Conservation (phyloP, 140 eudicot genomes). For the Ambrosia hybrid region DNA sequence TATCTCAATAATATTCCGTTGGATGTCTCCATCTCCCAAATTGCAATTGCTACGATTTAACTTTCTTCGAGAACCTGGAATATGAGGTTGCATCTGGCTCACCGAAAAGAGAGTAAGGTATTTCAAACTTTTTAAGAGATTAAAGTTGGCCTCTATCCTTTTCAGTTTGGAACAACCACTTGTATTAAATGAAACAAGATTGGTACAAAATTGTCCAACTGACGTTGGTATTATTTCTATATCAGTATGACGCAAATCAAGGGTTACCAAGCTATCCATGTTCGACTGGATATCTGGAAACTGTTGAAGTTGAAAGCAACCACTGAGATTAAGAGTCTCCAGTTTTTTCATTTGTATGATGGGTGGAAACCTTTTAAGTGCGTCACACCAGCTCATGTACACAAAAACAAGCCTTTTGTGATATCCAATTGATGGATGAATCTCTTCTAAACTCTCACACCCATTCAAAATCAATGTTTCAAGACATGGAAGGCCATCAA, state of each 20-base stretch:
- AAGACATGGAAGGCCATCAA: too few relatives aligned
- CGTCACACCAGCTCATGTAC: not conserved
- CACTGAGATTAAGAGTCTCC: not conserved
- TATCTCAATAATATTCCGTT: not conserved
- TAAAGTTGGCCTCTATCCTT: conserved; percentile 3
- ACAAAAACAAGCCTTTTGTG: not conserved
- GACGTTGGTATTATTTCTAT: not conserved
- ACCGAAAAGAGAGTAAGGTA: not conserved
- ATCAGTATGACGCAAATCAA: not conserved
- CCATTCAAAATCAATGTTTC: too few relatives aligned
- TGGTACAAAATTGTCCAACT: conserved; percentile 7
- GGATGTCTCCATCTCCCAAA: conserved; percentile 25
- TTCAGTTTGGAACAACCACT: not conserved
- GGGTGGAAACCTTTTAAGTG: conserved; percentile 4
- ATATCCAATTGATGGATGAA: too few relatives aligned
- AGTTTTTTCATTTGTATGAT: not conserved
- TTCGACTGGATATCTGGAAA: not conserved
- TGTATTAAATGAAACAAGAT: not conserved
- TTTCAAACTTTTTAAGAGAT: conserved; percentile 3
- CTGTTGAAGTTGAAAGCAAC: not conserved
- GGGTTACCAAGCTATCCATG: conserved; percentile 11
- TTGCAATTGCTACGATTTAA: not conserved
- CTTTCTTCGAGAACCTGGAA: not conserved
- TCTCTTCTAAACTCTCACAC: too few relatives aligned
- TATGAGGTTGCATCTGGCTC: not conserved